These are phyloP conservation scores for Dillenia suffruticosa DNA, from an alignment of 164 flowering plant genomes.

Conservation along the genomic window DNA sequence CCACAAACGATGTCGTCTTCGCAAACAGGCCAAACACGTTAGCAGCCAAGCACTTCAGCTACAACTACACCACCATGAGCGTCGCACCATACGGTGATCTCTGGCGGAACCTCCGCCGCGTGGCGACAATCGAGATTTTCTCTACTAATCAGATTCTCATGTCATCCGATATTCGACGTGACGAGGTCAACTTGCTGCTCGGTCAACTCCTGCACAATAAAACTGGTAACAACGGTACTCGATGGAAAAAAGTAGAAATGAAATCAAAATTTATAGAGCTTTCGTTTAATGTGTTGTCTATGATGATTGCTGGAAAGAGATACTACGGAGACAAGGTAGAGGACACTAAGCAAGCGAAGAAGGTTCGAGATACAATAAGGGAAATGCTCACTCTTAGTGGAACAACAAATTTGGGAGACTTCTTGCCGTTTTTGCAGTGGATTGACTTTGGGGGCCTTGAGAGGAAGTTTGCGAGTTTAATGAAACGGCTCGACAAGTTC, in stretches of 20 bases:
- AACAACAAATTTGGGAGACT: too few relatives aligned
- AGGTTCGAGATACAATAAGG: too few relatives aligned
- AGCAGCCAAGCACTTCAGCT: neutral
- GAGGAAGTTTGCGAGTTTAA: too few relatives aligned
- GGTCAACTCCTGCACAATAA: neutral
- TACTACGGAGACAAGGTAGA: neutral
- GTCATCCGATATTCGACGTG: neutral
- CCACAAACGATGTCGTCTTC: constrained; percentile 7
- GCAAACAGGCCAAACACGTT: constrained; percentile 4
- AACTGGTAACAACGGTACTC: too few relatives aligned
- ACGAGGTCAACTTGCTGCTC: neutral
- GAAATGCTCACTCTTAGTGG: too few relatives aligned
- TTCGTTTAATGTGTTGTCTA: neutral
- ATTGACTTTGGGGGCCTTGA: too few relatives aligned
- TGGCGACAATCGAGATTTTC: constrained; percentile 7
- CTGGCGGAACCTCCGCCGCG: constrained; percentile 9
- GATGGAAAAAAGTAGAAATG: constrained; percentile 4
- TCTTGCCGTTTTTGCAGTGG: too few relatives aligned
- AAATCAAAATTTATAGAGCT: neutral
- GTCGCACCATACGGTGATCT: neutral
- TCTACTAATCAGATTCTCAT: neutral
- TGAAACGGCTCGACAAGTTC: too few relatives aligned
- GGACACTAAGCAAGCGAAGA: too few relatives aligned
- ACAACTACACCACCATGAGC: constrained; percentile 3
- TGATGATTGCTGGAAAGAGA: constrained; percentile 4